Evolutionary conservation across 768 basidiomycete species (phyloP).

Genomic region (Leccinum obscurum): DNA sequence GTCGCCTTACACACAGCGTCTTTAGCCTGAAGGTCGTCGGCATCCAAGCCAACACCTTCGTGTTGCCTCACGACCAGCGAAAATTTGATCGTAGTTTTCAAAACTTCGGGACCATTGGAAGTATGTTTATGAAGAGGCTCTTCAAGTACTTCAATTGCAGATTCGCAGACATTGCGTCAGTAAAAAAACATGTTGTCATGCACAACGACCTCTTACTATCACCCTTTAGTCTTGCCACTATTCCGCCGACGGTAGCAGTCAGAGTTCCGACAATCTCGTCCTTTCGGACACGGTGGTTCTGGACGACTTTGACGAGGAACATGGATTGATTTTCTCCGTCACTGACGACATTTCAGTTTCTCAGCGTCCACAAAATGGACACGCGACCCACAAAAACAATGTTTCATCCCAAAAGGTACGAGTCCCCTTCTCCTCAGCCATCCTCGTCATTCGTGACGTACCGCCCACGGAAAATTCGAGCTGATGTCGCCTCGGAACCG

Average conservation of each 20-base stretch:
- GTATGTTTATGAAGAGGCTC: not conserved
- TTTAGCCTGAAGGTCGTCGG: not conserved
- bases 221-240: not conserved
- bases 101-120: not conserved
- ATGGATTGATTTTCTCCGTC: not conserved
- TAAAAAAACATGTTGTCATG: not conserved
- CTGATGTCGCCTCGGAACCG: not conserved
- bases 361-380: not conserved
- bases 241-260: not conserved
- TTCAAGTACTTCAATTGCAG: not conserved
- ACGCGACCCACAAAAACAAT: not conserved
- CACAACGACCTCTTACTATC: not conserved
- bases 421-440: not conserved
- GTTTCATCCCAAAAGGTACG: not conserved
- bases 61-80: not conserved
- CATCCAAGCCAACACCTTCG: not conserved
- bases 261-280: not conserved
- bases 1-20: not conserved
- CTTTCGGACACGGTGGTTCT: not conserved
- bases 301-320: not conserved
- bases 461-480: slow-evolving; percentile 1
- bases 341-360: not conserved
- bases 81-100: not conserved
- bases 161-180: not conserved
- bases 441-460: not conserved